phyloP scores from a whole-genome alignment of 345 rosid genomes.

The Syzygium oleosum region DNA sequence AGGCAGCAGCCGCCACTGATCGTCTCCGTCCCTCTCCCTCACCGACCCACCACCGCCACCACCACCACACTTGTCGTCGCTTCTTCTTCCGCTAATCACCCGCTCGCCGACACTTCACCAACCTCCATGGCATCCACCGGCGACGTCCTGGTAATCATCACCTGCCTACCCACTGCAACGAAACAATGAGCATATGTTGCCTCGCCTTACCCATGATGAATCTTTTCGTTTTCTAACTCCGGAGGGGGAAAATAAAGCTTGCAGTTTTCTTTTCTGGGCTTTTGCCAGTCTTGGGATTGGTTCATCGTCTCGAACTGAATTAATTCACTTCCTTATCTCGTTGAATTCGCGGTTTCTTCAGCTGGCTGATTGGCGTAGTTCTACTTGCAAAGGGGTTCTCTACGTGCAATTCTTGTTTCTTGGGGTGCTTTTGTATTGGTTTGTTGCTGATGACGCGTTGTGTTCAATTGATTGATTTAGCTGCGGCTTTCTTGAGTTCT shows the following conservation, averaged over 20 bases:
- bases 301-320: not conserved
- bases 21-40: not conserved
- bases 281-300: not conserved
- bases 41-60: not conserved
- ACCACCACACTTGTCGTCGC: not conserved
- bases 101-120: not conserved
- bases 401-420: not conserved
- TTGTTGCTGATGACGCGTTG: not conserved
- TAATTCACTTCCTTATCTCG: not conserved
- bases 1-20: not conserved
- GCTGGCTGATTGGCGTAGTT: not conserved
- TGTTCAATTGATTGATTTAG: not conserved
- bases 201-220: not conserved
- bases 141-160: not conserved
- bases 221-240: not conserved
- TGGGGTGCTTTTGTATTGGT: not conserved
- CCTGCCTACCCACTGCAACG: not conserved
- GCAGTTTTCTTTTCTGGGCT: not conserved
- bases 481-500: not conserved
- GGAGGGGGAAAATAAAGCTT: not conserved
- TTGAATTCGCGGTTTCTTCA: not conserved
- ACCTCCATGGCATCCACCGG: not conserved
- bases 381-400: not conserved
- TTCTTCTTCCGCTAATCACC: not conserved
- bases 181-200: not conserved